Evolutionary conservation across 2,329 filamentous ascomycete species (phyloP), one percentile per base, ranked within the genome.

Genomic region (Pezicula neosporulosa): DNA sequence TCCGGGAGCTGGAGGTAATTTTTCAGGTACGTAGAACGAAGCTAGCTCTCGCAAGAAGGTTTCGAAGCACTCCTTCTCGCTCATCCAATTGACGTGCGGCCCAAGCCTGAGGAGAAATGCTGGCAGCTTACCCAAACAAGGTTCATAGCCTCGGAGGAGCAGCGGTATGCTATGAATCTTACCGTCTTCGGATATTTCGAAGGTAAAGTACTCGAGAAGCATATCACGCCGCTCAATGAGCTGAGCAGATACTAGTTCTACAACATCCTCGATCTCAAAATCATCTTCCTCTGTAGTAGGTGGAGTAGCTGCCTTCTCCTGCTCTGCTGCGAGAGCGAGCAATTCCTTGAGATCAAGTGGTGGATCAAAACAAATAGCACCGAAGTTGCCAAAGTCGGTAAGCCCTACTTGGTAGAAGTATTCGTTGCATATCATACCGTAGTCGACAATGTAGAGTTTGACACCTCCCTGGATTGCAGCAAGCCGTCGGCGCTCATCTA

Each of bases 401-500:
- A 99, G 79, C 0, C 91, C 93, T 18, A 97, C 73, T 70, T 99
- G 94, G 72, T 99, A 99, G 68, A 97, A 95, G 68, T 93, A 95
- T 62, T 97, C 93, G 55, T 85, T 88, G 67, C 84, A 89, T 1
- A 89, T 74, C 66, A 93, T 85, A 10, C 91, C 94, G 64, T 99
- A 99, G 69, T 99, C 94, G 48, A 99, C 78, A 19, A 99, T 81
- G 68, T 89, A 97, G 7, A 99, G 80, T 66, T 92, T 96, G 8
- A 97, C 87, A 13, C 93, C 94, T 35, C 89, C 86, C 70, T 99
- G 94, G 36, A 99, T 88, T 15, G 94, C 91, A n/a, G 86, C 92
- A 12, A 99, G 82, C 10, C 94, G 88, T 46, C 90, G 86, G 38
- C 80, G 81, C 63, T 93, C 88, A 64, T 99, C 94, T 1, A 97